phyloP scores from a whole-genome alignment of 345 rosid species.

The Eutrema japonicum region DNA sequence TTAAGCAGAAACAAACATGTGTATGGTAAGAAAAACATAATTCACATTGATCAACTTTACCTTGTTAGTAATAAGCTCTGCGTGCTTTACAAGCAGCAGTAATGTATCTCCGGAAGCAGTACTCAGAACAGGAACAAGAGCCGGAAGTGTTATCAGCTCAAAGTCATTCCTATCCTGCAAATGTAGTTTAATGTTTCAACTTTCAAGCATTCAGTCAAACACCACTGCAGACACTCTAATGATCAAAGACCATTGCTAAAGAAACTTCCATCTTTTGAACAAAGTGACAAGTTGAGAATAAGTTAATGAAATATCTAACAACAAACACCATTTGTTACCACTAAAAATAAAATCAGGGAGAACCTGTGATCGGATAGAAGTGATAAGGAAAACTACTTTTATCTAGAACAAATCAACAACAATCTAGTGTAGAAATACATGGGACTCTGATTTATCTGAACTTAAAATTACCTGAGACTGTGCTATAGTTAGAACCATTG shows the following conservation, averaged over 20 bases:
- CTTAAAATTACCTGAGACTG: constrained; percentile 76
- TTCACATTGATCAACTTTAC: constrained; percentile 45
- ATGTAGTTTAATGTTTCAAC: background rate
- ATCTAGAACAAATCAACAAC: constrained; percentile 10
- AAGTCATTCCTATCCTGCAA: constrained; percentile 90
- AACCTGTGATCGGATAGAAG: background rate
- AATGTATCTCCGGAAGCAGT: constrained; percentile 92
- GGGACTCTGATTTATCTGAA: background rate
- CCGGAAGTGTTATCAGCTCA: constrained; percentile 87
- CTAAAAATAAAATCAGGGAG: background rate
- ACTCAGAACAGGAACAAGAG: constrained; percentile 89
- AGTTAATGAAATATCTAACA: constrained; percentile 14
- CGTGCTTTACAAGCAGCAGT: constrained; percentile 83
- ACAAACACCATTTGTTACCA: constrained; percentile 11
- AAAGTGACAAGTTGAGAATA: background rate
- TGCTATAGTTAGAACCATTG: constrained; percentile 96
- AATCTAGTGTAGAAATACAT: constrained; percentile 16
- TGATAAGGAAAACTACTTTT: background rate
- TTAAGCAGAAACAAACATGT: constrained; percentile 7
- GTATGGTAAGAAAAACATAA: constrained; percentile 5
- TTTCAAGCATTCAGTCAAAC: constrained; percentile 19
- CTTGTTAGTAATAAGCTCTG: constrained; percentile 92
- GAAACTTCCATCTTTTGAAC: background rate
- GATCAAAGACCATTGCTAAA: constrained; percentile 11
- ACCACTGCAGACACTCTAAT: background rate